Evolutionary conservation across 768 basidiomycete species (phyloP), one percentile per base, ranked within the genome.

Genomic region (Megacollybia marginata): DNA sequence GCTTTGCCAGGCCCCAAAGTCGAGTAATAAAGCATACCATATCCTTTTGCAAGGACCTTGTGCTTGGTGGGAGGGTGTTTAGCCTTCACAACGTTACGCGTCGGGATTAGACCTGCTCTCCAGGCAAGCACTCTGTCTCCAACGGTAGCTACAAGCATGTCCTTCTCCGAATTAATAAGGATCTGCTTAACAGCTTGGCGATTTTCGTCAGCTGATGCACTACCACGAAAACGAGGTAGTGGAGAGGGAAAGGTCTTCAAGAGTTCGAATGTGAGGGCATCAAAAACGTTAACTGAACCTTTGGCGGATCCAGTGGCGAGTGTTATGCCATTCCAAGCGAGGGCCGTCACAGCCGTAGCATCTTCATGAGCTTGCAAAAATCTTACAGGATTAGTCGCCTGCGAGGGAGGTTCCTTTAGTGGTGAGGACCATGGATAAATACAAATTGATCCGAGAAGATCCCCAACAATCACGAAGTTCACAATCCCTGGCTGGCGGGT

Each of bases 111-210:
- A 4, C 79, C 83, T 5, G 81, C 79, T 55, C 74, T 78, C 85
- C 87, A 92, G 1, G 82, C 73, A 61, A 86, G 66, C 2, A 88
- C 78, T 38, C 74, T 66, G 51, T 76, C 78, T 9, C 81, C 87
- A 4, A 84, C 74, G 32, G 70, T 69, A 10, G 78, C 80, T 42
- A 89, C 59, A 19, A 92, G 50, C 10, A 79, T 63, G 46, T 85
- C 75, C 47, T 62, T 67, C 33, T 77, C 76, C 3, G 72, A 61
- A 40, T 73, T 72, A 7, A 91, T 56, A 10, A 82, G 49, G 32
- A 92, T 80, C 57, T 79, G 77, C 33, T 67, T 69, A 15, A 88
- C 82, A 1, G 23, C 23, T 28, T 28, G 23, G 6, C 23, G 4
- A 58, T 58, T 52, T 73, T 73, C 58, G 64, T 59, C 15, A 70